Conservation (phyloP, 2,329 filamentous ascomycete species). For the Claviceps sp. region DNA sequence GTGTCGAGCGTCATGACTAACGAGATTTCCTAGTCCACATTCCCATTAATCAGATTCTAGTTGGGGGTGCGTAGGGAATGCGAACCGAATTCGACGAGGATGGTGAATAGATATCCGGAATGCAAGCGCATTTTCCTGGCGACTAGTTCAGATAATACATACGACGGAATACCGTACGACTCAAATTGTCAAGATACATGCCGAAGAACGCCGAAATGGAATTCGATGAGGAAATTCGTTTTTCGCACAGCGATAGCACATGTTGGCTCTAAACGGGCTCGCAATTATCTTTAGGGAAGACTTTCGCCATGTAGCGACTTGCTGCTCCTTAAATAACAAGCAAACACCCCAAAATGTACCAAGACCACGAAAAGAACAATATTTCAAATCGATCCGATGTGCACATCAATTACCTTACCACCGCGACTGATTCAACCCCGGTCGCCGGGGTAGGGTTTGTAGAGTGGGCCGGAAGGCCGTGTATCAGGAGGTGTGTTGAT, state of each 20-base stretch:
- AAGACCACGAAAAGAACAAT: background rate
- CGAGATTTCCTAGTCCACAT: constrained; percentile 42
- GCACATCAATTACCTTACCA: background rate
- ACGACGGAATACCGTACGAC: background rate
- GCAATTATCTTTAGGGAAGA: background rate
- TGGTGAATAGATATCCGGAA: background rate
- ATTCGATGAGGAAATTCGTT: background rate
- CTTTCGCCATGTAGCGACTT: background rate
- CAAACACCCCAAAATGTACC: background rate
- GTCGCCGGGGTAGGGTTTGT: background rate
- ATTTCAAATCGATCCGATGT: background rate
- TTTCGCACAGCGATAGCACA: background rate
- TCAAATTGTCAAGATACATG: background rate
- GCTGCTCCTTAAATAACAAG: background rate
- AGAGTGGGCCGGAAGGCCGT: background rate
- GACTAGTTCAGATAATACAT: background rate
- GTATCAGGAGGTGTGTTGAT: background rate
- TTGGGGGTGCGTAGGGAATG: constrained; percentile 45
- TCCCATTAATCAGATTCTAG: constrained; percentile 56
- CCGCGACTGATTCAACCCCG: background rate
- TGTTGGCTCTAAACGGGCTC: background rate
- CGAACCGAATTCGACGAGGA: background rate
- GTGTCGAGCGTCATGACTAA: background rate
- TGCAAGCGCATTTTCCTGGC: background rate
- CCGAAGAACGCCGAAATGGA: background rate